Evolutionary conservation across 2,329 filamentous ascomycete species (phyloP), one percentile per base, ranked within the genome.

Genomic region (Cladorrhinum sp.): DNA sequence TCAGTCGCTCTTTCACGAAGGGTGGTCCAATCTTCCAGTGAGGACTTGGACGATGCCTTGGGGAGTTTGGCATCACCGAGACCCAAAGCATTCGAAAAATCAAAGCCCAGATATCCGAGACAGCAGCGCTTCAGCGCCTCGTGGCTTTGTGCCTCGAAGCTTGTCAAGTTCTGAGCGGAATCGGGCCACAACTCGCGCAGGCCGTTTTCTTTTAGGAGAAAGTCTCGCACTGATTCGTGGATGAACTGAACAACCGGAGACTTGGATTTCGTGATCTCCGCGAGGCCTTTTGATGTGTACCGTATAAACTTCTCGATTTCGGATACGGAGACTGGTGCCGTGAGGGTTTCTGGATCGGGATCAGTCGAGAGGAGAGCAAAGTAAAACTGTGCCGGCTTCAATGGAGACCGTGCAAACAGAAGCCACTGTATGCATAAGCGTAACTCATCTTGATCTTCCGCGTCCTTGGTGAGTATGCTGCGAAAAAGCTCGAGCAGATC

Each of bases 401-500:
- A 59, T 0, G 82, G 79, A 0, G 70, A 64, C 7, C 68, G 72
- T 0, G 84, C 74, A 23, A 77, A 86, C 0, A 87, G 71, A 0
- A 87, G 72, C 79, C 80, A 86, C 20, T 80, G 76, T 0, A 87
- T 62, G 28, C 78, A 84, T 0, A 82, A 63, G 0, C 76, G 58
- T 0, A 86, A 64, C 0, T 75, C 70, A 0, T 78, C 70, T 52
- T 71, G 70, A 4, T 82, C 74, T 0, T 73, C 39, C 0, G 58
- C 18, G 56, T 87, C 82, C 16, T 81, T 74, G 0, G 60, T 75
- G 1, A 86, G 59, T 0, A 86, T 81, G 16, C 82, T 71, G 2
- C 72, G 73, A 61, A 88, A 86, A 0, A 87, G 65, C 0, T 80
- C 72, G 36, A 74, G 67, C 0, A 87, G 70, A 0, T 73, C 72